phyloP scores from a whole-genome alignment of 345 rosid species.

The Arabis hirsuta region DNA sequence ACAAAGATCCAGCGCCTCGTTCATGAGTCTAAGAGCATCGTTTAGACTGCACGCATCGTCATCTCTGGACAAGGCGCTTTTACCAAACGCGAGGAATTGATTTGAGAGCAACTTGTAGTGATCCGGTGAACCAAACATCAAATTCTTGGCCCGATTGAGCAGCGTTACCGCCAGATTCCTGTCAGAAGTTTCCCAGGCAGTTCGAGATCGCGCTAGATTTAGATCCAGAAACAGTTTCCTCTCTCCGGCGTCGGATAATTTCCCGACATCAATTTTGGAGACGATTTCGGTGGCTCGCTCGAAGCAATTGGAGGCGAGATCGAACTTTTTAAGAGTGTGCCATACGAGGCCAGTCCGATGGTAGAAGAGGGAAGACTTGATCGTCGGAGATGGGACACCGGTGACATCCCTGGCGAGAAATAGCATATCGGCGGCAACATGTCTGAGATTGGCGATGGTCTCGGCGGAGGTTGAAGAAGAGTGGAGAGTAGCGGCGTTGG shows the following conservation, averaged over 20 bases:
- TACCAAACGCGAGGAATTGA: constrained; percentile 73
- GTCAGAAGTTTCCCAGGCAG: constrained; percentile 82
- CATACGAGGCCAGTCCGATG: constrained; percentile 73
- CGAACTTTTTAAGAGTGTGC: constrained; percentile 64
- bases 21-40: constrained; percentile 82
- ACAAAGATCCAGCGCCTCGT: constrained; percentile 76
- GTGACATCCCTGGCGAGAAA: constrained; percentile 60
- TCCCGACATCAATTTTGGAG: constrained; percentile 57
- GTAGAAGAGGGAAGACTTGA: constrained; percentile 81
- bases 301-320: constrained; percentile 83
- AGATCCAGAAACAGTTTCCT: constrained; percentile 70
- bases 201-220: constrained; percentile 83
- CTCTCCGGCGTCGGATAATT: constrained; percentile 64
- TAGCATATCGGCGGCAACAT: constrained; percentile 89
- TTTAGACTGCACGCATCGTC: constrained; percentile 50
- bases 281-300: constrained; percentile 82
- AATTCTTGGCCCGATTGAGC: constrained; percentile 64
- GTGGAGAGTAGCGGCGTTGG: constrained; percentile 58
- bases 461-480: constrained; percentile 48
- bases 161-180: constrained; percentile 76
- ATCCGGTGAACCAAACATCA: constrained; percentile 69
- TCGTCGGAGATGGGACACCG: constrained; percentile 76
- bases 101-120: constrained; percentile 70
- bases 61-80: constrained; percentile 52
- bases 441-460: constrained; percentile 61